Conservation (phyloP, 1,284 basidiomycete genomes). For the Phylloboletellus chloephorus region DNA sequence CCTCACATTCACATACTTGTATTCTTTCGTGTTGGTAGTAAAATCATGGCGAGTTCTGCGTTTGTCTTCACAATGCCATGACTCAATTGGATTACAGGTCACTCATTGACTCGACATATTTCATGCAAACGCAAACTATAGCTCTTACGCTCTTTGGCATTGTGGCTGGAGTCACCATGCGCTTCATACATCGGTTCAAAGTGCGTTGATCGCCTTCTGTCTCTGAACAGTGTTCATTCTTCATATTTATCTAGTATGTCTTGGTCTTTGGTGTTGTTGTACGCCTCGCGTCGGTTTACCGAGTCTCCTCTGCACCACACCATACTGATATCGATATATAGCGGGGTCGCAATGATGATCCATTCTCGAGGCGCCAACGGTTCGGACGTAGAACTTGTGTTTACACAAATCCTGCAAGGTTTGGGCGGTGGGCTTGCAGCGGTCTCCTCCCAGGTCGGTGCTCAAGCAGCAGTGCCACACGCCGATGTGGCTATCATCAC, state of each 20-base stretch:
- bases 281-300: constrained; percentile 44
- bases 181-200: constrained; percentile 52
- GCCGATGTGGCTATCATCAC: constrained; percentile 77
- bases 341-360: constrained; percentile 70
- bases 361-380: constrained; percentile 61
- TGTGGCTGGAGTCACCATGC: constrained; percentile 52
- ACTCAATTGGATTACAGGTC: constrained; percentile 34
- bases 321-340: constrained; percentile 23
- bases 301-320: background rate
- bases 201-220: constrained; percentile 12
- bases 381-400: constrained; percentile 55
- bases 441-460: constrained; percentile 64
- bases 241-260: constrained; percentile 40
- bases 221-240: background rate
- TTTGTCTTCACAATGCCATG: background rate
- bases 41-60: constrained; percentile 45
- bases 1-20: constrained; percentile 55
- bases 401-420: constrained; percentile 74
- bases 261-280: constrained; percentile 63
- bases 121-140: constrained; percentile 52
- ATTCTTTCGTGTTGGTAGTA: constrained; percentile 56
- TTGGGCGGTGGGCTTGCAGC: constrained; percentile 76
- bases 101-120: constrained; percentile 49
- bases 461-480: constrained; percentile 75
- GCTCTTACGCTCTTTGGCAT: constrained; percentile 65